A percentile compares a stretch with the other conserved stretches of the same genome.
phyloP scores from a whole-genome alignment of 2,329 filamentous ascomycete species.

The Neobulgaria alba region DNA sequence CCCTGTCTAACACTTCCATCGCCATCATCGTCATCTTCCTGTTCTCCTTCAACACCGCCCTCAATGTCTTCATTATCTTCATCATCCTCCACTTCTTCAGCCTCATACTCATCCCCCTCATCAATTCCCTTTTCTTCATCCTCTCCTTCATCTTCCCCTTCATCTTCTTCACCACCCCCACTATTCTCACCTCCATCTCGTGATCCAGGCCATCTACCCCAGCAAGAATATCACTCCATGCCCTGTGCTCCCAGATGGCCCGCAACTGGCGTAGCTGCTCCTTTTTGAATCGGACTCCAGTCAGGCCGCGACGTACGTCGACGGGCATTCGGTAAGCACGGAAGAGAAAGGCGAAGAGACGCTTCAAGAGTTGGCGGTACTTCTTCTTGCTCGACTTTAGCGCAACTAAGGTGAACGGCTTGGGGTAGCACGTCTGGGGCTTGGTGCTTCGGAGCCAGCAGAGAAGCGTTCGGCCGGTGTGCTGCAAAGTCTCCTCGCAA shows the following conservation, averaged over 20 bases:
- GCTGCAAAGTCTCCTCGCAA: slow-evolving; percentile 11
- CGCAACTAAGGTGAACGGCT: slow-evolving; percentile 7
- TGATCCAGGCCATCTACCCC: no score
- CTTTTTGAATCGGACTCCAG: no score
- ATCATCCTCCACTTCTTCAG: slow-evolving; percentile 1
- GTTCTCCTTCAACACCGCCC: no score
- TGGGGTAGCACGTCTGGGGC: slow-evolving; percentile 7
- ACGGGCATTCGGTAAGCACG: no score
- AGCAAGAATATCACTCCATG: no score
- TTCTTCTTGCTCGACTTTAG: slow-evolving; percentile 7
- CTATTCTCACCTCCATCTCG: background rate
- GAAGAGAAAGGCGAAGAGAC: no score
- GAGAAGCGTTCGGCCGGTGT: slow-evolving; percentile 8
- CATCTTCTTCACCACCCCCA: background rate
- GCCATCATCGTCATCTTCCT: no score
- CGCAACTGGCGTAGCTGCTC: no score
- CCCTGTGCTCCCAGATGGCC: no score
- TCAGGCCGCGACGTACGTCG: no score
- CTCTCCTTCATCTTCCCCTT: slow-evolving; percentile 4
- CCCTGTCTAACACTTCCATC: no score
- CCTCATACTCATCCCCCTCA: background rate
- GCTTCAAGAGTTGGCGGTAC: no score
- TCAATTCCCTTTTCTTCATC: slow-evolving; percentile 1
- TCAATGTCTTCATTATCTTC: slow-evolving; percentile 1
- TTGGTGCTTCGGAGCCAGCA: slow-evolving; percentile 14